These are phyloP conservation scores for Leucocoprinus sp. DNA, from an alignment of 768 basidiomycete genomes.

Conservation along the genomic window DNA sequence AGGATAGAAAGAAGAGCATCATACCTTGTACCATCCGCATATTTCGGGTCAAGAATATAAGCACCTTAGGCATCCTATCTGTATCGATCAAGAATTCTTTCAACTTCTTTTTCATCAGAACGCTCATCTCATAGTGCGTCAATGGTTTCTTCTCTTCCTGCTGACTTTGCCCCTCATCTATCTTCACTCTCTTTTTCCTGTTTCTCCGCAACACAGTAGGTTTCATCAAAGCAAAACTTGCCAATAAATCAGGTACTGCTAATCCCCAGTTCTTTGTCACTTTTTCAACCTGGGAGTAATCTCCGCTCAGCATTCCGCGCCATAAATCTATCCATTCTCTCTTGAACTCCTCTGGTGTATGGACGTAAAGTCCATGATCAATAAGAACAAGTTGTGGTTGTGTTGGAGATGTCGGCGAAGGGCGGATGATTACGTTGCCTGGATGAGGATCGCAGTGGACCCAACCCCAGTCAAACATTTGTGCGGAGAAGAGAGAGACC, in stretches of 20 bases:
- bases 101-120: conserved; percentile 58
- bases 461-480: conserved; percentile 90
- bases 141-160: conserved; percentile 26
- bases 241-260: conserved; percentile 62
- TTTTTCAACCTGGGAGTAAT: conserved; percentile 42
- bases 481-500: conserved; percentile 81
- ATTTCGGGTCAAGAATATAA: conserved; percentile 70
- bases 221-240: conserved; percentile 63
- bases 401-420: conserved; percentile 36
- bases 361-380: conserved; percentile 89
- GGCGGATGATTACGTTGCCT: conserved; percentile 72
- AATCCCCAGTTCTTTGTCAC: conserved; percentile 61
- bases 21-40: conserved; percentile 59
- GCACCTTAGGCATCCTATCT: conserved; percentile 69
- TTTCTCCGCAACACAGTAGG: conserved; percentile 40
- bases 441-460: conserved; percentile 76
- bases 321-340: conserved; percentile 74
- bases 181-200: conserved; percentile 19
- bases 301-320: conserved; percentile 52
- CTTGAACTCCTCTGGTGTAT: conserved; percentile 57
- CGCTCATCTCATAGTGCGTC: conserved; percentile 62
- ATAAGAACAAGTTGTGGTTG: conserved; percentile 69
- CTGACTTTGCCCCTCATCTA: conserved; percentile 15
- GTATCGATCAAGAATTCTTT: conserved; percentile 64
- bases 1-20: conserved; percentile 7